phyloP scores from a whole-genome alignment of 208 protist genomes.

The Histomonas meleagridis region DNA sequence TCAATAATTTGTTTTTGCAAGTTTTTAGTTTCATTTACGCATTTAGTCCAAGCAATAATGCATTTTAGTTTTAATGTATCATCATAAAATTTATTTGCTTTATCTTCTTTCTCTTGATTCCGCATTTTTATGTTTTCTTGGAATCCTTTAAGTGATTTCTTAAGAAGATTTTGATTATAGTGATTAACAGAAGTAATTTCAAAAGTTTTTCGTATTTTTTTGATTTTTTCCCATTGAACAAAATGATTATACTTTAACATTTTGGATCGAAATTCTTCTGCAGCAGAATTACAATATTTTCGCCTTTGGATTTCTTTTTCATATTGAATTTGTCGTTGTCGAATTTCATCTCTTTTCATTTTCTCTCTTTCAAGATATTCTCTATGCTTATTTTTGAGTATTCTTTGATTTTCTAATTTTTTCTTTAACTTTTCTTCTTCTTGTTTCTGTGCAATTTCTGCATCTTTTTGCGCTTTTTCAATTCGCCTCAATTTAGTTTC shows the following conservation, averaged over 20 bases:
- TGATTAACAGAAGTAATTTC: not conserved
- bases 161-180: not conserved
- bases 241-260: not conserved
- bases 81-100: not conserved
- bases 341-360: not conserved
- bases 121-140: not conserved
- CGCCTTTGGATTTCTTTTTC: not conserved
- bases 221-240: not conserved
- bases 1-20: too few relatives aligned
- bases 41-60: not conserved
- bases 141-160: not conserved
- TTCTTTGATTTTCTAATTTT: not conserved
- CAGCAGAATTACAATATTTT: not conserved
- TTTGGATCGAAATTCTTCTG: not conserved
- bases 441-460: not conserved
- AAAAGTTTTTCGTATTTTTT: not conserved
- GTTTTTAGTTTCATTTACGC: not conserved
- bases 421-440: not conserved
- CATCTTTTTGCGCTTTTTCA: constrained; percentile 2
- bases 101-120: not conserved
- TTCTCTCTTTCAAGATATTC: not conserved
- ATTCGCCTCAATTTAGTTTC: not conserved
- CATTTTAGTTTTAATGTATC: not conserved
- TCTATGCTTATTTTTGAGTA: not conserved
- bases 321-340: not conserved